Percentiles rank a stretch among this genome's conserved stretches.
Evolutionary conservation across 805 yeast species (phyloP).

Genomic region (Zygoascus biomembranicola): DNA sequence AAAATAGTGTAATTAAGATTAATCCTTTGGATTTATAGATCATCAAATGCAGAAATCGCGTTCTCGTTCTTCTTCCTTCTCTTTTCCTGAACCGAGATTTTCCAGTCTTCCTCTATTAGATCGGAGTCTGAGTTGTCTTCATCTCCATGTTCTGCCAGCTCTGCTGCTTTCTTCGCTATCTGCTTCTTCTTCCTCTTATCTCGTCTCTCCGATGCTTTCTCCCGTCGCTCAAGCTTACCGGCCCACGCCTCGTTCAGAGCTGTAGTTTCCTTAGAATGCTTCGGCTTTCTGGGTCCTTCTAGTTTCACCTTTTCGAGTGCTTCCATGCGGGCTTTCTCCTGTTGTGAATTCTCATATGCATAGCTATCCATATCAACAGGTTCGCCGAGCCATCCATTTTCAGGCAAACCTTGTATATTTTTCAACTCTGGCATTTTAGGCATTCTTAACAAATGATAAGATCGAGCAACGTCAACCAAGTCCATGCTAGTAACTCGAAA

Average conservation of each 20-base stretch:
- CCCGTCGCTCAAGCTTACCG: slow-evolving; percentile 54
- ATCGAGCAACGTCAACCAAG: slow-evolving; percentile 58
- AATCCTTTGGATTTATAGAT: slow-evolving; percentile 10
- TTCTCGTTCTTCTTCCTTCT: slow-evolving; percentile 41
- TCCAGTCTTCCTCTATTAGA: slow-evolving; percentile 67
- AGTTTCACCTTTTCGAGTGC: slow-evolving; percentile 41
- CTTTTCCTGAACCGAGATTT: slow-evolving; percentile 59
- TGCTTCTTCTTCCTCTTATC: slow-evolving; percentile 59
- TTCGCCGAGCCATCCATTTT: slow-evolving; percentile 66
- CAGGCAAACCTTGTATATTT: slow-evolving; percentile 43
- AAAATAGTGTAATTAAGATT: not conserved
- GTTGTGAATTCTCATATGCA: slow-evolving; percentile 52
- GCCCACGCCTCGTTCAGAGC: slow-evolving; percentile 69
- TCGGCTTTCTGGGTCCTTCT: not conserved
- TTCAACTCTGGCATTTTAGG: slow-evolving; percentile 93
- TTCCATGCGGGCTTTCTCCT: slow-evolving; percentile 54
- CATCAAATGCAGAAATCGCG: slow-evolving; percentile 19
- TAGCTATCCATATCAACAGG: slow-evolving; percentile 60
- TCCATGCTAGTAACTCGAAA: slow-evolving; percentile 69
- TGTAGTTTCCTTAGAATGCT: slow-evolving; percentile 33
- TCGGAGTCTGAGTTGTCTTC: slow-evolving; percentile 33
- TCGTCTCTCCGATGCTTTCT: slow-evolving; percentile 51
- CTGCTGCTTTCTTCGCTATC: slow-evolving; percentile 43
- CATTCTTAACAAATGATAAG: slow-evolving; percentile 72
- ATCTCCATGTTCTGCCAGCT: slow-evolving; percentile 35